A percentile compares a stretch with the other conserved stretches of the same genome.
phyloP scores from a whole-genome alignment of 768 basidiomycete species.

The Butyriboletus loyo region DNA sequence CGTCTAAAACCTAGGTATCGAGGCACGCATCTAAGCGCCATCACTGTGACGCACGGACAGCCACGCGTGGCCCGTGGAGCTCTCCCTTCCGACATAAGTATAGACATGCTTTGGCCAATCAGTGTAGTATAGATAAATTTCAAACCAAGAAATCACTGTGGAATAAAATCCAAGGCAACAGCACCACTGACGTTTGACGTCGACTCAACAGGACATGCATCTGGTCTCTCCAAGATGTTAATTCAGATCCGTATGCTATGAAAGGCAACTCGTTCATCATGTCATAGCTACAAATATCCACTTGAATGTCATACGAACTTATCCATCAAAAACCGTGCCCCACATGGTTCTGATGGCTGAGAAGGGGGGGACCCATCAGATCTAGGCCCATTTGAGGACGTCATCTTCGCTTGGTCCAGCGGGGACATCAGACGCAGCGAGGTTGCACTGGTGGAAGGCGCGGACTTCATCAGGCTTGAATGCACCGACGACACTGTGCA shows the following conservation, averaged over 20 bases:
- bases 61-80: too few relatives aligned
- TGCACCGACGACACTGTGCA: conserved; percentile 69
- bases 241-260: conserved; percentile 8
- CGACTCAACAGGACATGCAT: neutral
- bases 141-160: neutral
- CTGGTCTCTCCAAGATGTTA: conserved; percentile 6
- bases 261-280: conserved; percentile 4
- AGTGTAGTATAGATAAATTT: neutral
- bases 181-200: neutral
- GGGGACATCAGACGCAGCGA: conserved; percentile 51
- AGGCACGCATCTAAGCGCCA: too few relatives aligned
- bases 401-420: conserved; percentile 46
- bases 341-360: conserved; percentile 3
- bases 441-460: conserved; percentile 56
- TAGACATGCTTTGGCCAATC: neutral
- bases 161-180: neutral
- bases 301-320: neutral
- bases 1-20: neutral
- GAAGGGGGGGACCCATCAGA: neutral
- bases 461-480: conserved; percentile 47
- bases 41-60: too few relatives aligned
- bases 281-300: conserved; percentile 15
- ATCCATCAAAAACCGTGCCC: conserved; percentile 7
- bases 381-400: conserved; percentile 41
- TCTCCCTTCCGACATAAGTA: too few relatives aligned